Base-by-base conservation (phyloP, 169 alveolate genomes). In the Plasmodium berghei region DNA sequence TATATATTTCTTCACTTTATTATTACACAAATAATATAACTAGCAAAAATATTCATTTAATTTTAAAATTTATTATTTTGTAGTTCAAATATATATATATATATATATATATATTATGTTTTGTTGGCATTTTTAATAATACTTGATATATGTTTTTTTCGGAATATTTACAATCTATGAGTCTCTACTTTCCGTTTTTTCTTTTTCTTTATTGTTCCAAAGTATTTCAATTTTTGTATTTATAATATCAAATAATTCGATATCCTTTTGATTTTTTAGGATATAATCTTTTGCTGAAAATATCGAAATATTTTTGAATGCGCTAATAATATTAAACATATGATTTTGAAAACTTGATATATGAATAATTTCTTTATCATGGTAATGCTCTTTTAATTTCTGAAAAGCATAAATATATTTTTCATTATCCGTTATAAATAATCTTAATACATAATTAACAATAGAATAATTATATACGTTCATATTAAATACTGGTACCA, bases 401-500 rank as follows among this genome's bases (percentile, higher is more conserved):
- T 66, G 61, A 69, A 67, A 83, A 18, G 67, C 24, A 69, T 67
- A 67, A 55, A 14, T 59, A 83, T 66, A 66, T 67, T 56, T 83
- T 40, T 66, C 90, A 56, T 58, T 83, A 83, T 83, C 86, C n/a
- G 46, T 67, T 59, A 69, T 69, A 58, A 67, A 83, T 83, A 69
- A 66, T 26, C 85, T 61, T 48, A 69, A 34, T 49, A 69, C 67
- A 83, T 67, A 83, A 58, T 83, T 83, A 42, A 66, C 90, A 69
- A 83, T 69, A 18, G 90, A 83, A 72, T 83, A 83, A 62, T 83
- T 83, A 67, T 83, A 83, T 0, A 83, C 70, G 42, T 83, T 69
- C 90, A 83, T 83, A 83, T 83, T 83, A 54, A 83, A 83, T 42
- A 83, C 80, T 20, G 90, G 90, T 16, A 83, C 90, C 90, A 83